These are phyloP conservation scores for Penicillium thymicola DNA, from an alignment of 2,329 filamentous ascomycete genomes.

Conservation along the genomic window DNA sequence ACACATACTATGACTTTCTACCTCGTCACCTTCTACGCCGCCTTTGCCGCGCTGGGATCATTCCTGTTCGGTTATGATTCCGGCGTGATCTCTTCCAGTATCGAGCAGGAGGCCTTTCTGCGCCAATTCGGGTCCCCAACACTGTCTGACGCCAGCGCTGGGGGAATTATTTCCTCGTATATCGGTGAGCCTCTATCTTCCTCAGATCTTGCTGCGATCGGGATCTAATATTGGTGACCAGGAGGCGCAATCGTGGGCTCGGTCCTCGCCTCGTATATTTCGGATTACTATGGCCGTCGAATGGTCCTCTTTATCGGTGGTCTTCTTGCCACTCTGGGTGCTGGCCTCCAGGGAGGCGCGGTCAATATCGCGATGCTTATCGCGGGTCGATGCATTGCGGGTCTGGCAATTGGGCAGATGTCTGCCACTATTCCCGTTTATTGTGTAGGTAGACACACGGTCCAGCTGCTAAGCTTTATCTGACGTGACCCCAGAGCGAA, in stretches of 20 bases:
- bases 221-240: conserved; percentile 15
- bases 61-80: conserved; percentile 51
- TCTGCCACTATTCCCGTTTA: conserved; percentile 50
- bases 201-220: background rate
- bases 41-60: conserved; percentile 47
- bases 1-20: conserved; percentile 26
- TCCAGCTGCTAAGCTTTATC: background rate
- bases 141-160: conserved; percentile 32
- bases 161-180: conserved; percentile 42
- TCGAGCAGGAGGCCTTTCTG: conserved; percentile 35
- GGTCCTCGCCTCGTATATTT: conserved; percentile 31
- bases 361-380: conserved; percentile 46
- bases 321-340: conserved; percentile 32
- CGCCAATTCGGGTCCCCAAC: conserved; percentile 26
- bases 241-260: conserved; percentile 42
- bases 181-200: conserved; percentile 23
- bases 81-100: conserved; percentile 38
- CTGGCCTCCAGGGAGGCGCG: conserved; percentile 38
- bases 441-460: conserved; percentile 29
- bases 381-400: conserved; percentile 50
- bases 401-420: conserved; percentile 49
- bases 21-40: conserved; percentile 36
- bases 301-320: conserved; percentile 36
- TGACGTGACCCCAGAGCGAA: conserved; percentile 31
- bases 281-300: conserved; percentile 34